These are phyloP conservation scores for Lactifluus volemus DNA, from an alignment of 768 basidiomycete species.

Conservation along the genomic window DNA sequence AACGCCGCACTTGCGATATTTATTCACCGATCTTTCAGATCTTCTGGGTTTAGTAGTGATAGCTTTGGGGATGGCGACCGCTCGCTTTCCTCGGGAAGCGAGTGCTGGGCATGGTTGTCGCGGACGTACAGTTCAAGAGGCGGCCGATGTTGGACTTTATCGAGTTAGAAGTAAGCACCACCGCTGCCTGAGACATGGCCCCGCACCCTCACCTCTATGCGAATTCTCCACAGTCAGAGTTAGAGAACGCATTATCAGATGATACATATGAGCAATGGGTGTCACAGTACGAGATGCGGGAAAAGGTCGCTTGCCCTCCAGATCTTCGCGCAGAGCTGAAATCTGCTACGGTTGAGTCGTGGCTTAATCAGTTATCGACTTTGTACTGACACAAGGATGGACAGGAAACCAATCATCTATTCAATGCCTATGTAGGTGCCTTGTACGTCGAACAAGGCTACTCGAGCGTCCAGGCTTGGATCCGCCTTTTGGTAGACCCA, in stretches of 20 bases:
- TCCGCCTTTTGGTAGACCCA: slow-evolving; percentile 13
- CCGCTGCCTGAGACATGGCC: background rate
- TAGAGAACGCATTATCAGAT: background rate
- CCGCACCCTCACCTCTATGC: background rate
- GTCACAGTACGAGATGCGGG: slow-evolving; percentile 9
- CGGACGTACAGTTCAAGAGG: slow-evolving; percentile 38
- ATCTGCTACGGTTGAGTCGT: background rate
- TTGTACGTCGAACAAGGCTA: slow-evolving; percentile 7
- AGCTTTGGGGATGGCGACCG: slow-evolving; percentile 50
- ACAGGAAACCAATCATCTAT: slow-evolving; percentile 15
- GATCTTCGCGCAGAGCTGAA: slow-evolving; percentile 3
- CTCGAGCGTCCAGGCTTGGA: slow-evolving; percentile 1
- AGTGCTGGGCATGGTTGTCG: slow-evolving; percentile 40
- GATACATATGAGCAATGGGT: slow-evolving; percentile 15
- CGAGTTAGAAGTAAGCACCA: slow-evolving; percentile 43
- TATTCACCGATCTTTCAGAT: slow-evolving; percentile 58
- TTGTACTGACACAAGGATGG: background rate
- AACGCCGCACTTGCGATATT: slow-evolving; percentile 45
- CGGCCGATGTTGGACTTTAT: slow-evolving; percentile 41
- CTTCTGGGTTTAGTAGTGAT: slow-evolving; percentile 23
- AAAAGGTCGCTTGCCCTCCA: slow-evolving; percentile 7
- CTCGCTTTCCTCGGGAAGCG: slow-evolving; percentile 42
- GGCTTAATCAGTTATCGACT: background rate
- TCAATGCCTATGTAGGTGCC: slow-evolving; percentile 16
- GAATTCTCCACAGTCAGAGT: background rate